Evolutionary conservation across 2,329 filamentous ascomycete species (phyloP).

Genomic region (Colletotrichum caudatum): DNA sequence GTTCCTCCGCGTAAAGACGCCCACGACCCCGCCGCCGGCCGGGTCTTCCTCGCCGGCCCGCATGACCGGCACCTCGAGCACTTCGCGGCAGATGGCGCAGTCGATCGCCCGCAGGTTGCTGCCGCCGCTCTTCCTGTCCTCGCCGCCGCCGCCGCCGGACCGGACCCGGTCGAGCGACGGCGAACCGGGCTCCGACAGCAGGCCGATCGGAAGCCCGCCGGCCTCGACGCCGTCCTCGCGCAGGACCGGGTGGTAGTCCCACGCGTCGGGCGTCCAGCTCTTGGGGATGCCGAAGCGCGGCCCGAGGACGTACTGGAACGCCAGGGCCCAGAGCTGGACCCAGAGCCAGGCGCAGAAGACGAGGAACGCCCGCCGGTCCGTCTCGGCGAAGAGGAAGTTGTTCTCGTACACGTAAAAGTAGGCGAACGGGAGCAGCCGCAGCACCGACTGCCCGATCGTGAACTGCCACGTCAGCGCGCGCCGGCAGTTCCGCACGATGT

Average conservation of each 20-base stretch:
- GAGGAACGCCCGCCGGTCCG: constrained; percentile 74
- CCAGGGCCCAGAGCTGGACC: constrained; percentile 84
- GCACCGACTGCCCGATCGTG: constrained; percentile 82
- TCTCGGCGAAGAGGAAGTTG: constrained; percentile 84
- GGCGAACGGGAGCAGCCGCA: constrained; percentile 82
- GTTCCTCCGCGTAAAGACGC: constrained; percentile 80
- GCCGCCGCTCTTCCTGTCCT: constrained; percentile 48
- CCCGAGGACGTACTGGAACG: constrained; percentile 85
- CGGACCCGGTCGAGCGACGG: constrained; percentile 49
- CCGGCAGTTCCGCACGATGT: constrained; percentile 89
- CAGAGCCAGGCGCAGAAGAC: constrained; percentile 83
- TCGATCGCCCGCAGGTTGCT: constrained; percentile 72
- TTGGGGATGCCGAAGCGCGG: constrained; percentile 86
- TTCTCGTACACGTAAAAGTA: constrained; percentile 85
- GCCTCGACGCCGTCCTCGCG: constrained; percentile 85
- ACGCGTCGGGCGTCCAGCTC: constrained; percentile 78
- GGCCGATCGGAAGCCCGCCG: constrained; percentile 83
- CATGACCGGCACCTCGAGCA: constrained; percentile 88
- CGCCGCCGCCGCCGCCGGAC: constrained; percentile 46
- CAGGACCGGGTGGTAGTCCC: constrained; percentile 94
- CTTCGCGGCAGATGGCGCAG: constrained; percentile 94
- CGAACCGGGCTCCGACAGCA: constrained; percentile 55
- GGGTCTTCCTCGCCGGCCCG: constrained; percentile 66
- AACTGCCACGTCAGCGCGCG: constrained; percentile 94
- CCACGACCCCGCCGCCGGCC: constrained; percentile 65